Percentiles rank a stretch among this genome's conserved stretches.
Evolutionary conservation across 2,329 filamentous ascomycete genomes (phyloP).

Genomic region (Ceratocystis papillata): DNA sequence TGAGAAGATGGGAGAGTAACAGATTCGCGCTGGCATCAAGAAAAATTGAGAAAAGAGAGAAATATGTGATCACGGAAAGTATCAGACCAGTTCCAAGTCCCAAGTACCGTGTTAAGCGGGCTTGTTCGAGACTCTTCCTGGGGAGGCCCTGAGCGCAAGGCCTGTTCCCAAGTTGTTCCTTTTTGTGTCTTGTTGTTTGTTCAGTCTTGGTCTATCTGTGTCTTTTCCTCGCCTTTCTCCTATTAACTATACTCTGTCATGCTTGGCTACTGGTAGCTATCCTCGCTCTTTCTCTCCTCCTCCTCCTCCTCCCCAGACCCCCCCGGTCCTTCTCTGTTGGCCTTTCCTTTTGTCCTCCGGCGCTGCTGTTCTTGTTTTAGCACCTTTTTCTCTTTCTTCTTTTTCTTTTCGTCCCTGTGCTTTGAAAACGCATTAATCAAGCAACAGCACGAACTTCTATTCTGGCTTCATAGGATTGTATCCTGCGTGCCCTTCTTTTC

Average conservation of each 20-base stretch:
- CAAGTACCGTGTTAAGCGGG: conserved; percentile 4
- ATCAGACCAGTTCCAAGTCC: conserved; percentile 10
- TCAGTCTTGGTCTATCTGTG: not conserved
- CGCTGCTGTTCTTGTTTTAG: conserved; percentile 12
- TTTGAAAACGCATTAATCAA: conserved; percentile 3
- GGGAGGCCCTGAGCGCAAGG: not conserved
- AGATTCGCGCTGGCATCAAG: not conserved
- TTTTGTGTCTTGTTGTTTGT: not conserved
- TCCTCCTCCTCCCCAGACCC: not conserved
- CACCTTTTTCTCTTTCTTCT: conserved; percentile 15
- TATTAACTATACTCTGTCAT: not conserved
- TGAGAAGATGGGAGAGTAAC: no score
- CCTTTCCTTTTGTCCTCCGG: not conserved
- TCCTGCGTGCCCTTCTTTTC: conserved; percentile 10
- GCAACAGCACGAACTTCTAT: conserved; percentile 7
- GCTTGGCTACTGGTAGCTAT: not conserved
- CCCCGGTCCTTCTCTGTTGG: not conserved
- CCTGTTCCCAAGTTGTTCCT: not conserved
- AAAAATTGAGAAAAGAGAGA: conserved; percentile 5
- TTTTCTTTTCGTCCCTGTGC: not conserved
- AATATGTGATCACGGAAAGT: not conserved
- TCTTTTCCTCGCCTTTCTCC: not conserved
- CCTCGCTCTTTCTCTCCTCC: not conserved
- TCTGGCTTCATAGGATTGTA: conserved; percentile 10
- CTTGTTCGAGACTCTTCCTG: conserved; percentile 2